These are phyloP conservation scores for Thoreauomyces humboldtii DNA, from an alignment of 192 early-diverging fungal species.

Conservation along the genomic window DNA sequence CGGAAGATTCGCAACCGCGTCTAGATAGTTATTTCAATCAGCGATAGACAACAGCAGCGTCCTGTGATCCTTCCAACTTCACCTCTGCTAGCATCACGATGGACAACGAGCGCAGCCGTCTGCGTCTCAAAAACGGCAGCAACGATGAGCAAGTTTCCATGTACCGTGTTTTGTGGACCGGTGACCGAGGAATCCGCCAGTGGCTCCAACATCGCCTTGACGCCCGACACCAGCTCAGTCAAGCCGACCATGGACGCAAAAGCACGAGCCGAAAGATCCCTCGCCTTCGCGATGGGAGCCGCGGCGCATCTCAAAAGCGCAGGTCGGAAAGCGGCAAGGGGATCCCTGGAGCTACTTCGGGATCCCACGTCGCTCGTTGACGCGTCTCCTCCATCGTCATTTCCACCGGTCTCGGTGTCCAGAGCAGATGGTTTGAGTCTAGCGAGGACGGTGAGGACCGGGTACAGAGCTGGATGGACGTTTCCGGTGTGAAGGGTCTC, in stretches of 20 bases:
- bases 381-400: too few species aligned
- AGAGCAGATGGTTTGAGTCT: conserved; percentile 46
- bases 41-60: too few species aligned
- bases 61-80: too few species aligned
- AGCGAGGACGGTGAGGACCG: conserved; percentile 83
- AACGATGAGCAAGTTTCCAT: conserved; percentile 73
- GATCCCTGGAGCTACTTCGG: conserved; percentile 6
- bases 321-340: conserved; percentile 29
- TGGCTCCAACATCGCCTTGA: conserved; percentile 46
- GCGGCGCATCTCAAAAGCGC: conserved; percentile 29
- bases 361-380: too few species aligned
- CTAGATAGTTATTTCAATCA: too few species aligned
- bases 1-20: too few species aligned
- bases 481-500: conserved; percentile 48
- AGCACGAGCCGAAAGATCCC: conserved; percentile 84
- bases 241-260: conserved; percentile 71
- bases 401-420: conserved; percentile 4
- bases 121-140: too few species aligned
- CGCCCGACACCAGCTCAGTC: conserved; percentile 51
- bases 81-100: too few species aligned
- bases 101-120: too few species aligned
- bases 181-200: conserved; percentile 6
- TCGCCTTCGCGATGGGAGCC: conserved; percentile 58
- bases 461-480: conserved; percentile 87
- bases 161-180: conserved; percentile 62